phyloP scores from a whole-genome alignment of 176 grass and related monocot genomes.

The Oryza glaberrima region DNA sequence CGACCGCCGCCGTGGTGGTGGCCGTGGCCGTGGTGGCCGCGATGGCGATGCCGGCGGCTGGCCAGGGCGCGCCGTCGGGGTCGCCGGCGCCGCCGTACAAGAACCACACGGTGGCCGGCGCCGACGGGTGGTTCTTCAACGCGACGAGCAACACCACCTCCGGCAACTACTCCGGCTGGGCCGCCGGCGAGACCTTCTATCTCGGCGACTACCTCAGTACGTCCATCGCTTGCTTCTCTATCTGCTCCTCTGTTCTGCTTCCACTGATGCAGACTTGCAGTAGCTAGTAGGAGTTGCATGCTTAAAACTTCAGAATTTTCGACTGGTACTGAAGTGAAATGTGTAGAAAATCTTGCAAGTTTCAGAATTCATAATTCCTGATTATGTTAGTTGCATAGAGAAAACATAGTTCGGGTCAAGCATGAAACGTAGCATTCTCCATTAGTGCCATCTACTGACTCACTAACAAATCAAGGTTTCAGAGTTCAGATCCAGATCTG shows the following conservation, averaged over 20 bases:
- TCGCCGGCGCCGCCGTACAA: constrained; percentile 42
- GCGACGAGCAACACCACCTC: constrained; percentile 51
- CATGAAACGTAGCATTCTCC: too few species aligned
- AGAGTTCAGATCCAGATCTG: constrained; percentile 49
- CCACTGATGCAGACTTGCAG: too few species aligned
- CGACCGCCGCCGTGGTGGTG: neutral
- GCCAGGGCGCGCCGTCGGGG: constrained; percentile 15
- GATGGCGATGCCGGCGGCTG: constrained; percentile 1
- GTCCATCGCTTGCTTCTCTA: neutral
- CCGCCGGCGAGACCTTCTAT: constrained; percentile 64
- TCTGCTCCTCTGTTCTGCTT: neutral
- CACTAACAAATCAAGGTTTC: neutral
- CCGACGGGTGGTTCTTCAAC: constrained; percentile 78
- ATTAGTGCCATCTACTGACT: neutral
- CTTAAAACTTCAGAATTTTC: too few species aligned
- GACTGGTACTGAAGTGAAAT: too few species aligned
- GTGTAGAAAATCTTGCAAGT: too few species aligned
- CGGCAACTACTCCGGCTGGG: constrained; percentile 77
- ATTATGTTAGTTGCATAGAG: neutral
- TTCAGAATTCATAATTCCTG: neutral
- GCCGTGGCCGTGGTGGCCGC: neutral
- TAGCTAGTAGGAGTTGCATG: too few species aligned
- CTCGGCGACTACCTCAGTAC: constrained; percentile 86
- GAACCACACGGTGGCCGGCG: constrained; percentile 79
- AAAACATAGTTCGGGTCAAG: too few species aligned